Base-by-base conservation (phyloP, 768 basidiomycete species). In the Podaxis sp. region DNA sequence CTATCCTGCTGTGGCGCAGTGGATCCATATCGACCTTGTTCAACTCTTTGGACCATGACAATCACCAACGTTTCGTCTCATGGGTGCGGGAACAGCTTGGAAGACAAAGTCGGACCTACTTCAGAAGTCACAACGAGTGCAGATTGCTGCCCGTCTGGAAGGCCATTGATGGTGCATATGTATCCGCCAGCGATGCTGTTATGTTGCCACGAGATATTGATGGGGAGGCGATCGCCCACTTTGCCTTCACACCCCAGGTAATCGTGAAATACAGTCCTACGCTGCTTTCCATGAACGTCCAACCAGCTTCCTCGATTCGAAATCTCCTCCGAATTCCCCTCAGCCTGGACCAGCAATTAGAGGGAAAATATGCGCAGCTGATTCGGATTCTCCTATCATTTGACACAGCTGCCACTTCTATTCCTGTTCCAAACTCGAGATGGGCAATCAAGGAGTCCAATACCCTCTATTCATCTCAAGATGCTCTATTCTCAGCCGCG, bases 401-500 rank as follows among this genome's bases (percentile, higher is more conserved):
- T 21, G 13, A 13, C 4, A 21, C 25, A 3, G 23, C 42, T 11
- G 37, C 32, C 6, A 14, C 21, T 10, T 46, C 40, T 2, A 54
- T 60, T 1, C 61, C 58, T 4, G 60, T 77, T 25, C 79, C 79
- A 0, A 73, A 77, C 47, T 64, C 66, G 16, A 64, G 68, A 48
- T 36, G 66, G 2, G 55, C 61, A 0, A 67, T 78, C 13, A 64
- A 62, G 18, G 48, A 60, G 23, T 71, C 72, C 0, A 63, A 67
- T 25, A 65, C 68, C 0, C 70, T 80, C 1, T 79, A 74, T 59
- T 71, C 73, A 5, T 54, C 59, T 38, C 72, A 72, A 13, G 69
- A 76, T 27, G 66, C 64, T 0, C 66, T 79, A 7, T 80, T 79
- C 52, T 56, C 68, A 16, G 71, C 72, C 5, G 74, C 74, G 1